Base-by-base conservation (phyloP, 257 asterid species). In the Salvia splendens region DNA sequence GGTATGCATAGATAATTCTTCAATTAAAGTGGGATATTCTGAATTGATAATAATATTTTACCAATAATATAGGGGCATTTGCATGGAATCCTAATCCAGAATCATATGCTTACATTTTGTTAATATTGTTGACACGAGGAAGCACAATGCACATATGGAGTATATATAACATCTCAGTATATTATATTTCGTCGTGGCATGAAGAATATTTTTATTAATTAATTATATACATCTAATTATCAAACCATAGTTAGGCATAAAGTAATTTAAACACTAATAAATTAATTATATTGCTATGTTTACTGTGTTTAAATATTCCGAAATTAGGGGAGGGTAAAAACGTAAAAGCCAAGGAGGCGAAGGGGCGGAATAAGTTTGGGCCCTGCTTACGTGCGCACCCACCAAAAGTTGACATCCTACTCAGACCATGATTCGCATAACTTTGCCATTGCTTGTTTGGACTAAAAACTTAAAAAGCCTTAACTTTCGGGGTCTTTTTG, bases 61-160 rank as follows among this genome's bases (percentile, higher is more conserved):
- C 60, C 77, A 74, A 51, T 78, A 65, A 73, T 53, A 45, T 52
- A 60, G 45, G 75, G 77, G 60, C 73, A 56, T 61, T 70, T 54
- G 60, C 69, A 56, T 54, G 79, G 86, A 82, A 82, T 74, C 69
- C 50, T 68, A 72, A 84, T 75, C 83, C 49, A 53, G 88, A 82
- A 86, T 82, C 85, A 62, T 68, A 81, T 87, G 81, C 95, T 73
- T 46, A 4, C 60, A 53, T 20, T 35, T 62, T 52, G 81, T 75
- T 78, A 24, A 24, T 24, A 70, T 65, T 73, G 33, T 28, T 24
- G 30, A 51, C 64, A 43, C 36, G 45, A 36, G 14, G 67, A 73
- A 66, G 79, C 67, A 50, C 55, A 16, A 15, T 17, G 0, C 14
- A 14, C 33, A 40, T 48, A 24, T 8, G 30, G 30, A 24, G 30